These are phyloP conservation scores for Fusarium guadeloupense DNA, from an alignment of 2,329 filamentous ascomycete genomes.

Conservation along the genomic window DNA sequence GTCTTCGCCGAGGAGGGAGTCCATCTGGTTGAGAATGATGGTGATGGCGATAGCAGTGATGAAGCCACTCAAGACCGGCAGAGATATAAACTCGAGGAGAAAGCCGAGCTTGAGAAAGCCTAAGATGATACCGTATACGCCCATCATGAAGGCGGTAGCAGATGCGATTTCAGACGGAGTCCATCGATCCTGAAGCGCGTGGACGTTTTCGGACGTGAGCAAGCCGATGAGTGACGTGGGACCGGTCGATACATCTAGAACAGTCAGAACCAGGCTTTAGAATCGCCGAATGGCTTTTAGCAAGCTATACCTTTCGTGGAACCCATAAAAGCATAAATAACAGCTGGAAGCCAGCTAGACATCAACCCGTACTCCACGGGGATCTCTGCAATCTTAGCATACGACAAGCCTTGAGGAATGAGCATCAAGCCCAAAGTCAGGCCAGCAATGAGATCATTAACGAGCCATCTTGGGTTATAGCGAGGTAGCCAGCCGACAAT, in stretches of 20 bases:
- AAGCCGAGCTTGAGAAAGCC: constrained; percentile 72
- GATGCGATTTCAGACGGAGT: constrained; percentile 65
- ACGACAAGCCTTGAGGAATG: constrained; percentile 69
- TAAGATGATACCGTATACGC: constrained; percentile 66
- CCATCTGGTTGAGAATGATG: constrained; percentile 72
- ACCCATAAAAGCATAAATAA: constrained; percentile 67
- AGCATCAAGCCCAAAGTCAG: constrained; percentile 68
- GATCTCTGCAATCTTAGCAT: constrained; percentile 69
- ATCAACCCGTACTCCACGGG: constrained; percentile 69
- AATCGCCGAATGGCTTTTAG: neutral
- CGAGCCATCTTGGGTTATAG: constrained; percentile 68
- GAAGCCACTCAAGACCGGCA: constrained; percentile 71
- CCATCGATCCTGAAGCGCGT: constrained; percentile 61
- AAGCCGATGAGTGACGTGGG: constrained; percentile 72
- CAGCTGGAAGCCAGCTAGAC: constrained; percentile 67
- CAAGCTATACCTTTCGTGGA: constrained; percentile 64
- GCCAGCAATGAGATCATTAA: constrained; percentile 70
- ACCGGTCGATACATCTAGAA: constrained; percentile 66
- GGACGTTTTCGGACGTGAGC: constrained; percentile 68
- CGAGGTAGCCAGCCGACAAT: constrained; percentile 70
- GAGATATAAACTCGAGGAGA: constrained; percentile 71
- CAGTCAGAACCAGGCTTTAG: neutral
- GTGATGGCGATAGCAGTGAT: constrained; percentile 73
- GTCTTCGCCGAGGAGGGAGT: constrained; percentile 65
- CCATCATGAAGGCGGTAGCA: constrained; percentile 70